A percentile compares a stretch with the other conserved stretches of the same genome.
Conservation (phyloP, 768 basidiomycete genomes). For the Boletus eberwhitei region DNA sequence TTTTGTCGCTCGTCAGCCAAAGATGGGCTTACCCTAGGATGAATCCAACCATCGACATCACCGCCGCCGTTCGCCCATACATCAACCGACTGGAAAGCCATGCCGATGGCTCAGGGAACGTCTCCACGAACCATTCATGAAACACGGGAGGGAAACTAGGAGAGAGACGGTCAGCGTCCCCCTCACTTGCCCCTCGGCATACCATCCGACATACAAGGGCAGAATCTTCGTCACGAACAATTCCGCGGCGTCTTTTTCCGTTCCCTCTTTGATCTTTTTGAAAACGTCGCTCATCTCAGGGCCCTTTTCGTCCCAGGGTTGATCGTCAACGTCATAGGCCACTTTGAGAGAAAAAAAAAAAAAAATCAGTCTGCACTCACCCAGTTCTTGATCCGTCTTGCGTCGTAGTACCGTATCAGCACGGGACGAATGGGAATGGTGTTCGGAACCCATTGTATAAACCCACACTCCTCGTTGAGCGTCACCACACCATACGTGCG, state of each 20-base stretch:
- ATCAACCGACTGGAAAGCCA: constrained; percentile 89
- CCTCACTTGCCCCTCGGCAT: too few species aligned
- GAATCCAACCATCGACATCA: constrained; percentile 98
- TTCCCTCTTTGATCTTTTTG: constrained; percentile 46
- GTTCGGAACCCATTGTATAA: constrained; percentile 98
- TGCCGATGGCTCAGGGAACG: constrained; percentile 92
- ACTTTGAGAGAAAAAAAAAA: neutral
- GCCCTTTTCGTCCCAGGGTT: constrained; percentile 31
- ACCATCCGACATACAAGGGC: constrained; percentile 43
- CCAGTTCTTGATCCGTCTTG: constrained; percentile 44
- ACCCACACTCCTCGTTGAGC: constrained; percentile 94
- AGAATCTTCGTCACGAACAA: constrained; percentile 56
- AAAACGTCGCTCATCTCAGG: constrained; percentile 45
- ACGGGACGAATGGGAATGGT: constrained; percentile 81
- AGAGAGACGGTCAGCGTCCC: neutral
- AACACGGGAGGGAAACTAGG: constrained; percentile 79
- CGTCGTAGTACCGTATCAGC: constrained; percentile 63
- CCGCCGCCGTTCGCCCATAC: constrained; percentile 87
- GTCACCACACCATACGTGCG: constrained; percentile 99
- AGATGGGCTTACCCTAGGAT: constrained; percentile 70
- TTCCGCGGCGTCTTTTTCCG: constrained; percentile 49
- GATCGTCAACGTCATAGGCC: neutral
- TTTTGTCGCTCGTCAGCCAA: too few species aligned
- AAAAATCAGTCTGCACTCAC: constrained; percentile 40
- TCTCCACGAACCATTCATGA: constrained; percentile 96